phyloP scores from a whole-genome alignment of 176 grass and related monocot genomes.

The Cymbopogon citratus region DNA sequence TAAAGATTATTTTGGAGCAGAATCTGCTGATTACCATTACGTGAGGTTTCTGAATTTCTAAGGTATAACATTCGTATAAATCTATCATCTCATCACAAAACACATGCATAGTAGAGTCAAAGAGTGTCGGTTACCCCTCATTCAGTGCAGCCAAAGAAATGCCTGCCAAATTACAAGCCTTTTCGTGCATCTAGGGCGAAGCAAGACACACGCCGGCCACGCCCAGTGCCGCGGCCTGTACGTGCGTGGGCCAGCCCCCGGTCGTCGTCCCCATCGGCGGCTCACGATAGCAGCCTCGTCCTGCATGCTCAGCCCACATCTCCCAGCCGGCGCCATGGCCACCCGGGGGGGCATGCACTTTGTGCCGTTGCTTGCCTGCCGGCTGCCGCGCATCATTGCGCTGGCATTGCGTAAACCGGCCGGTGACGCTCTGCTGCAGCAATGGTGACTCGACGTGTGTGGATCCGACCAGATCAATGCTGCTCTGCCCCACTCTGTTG shows the following conservation, averaged over 20 bases:
- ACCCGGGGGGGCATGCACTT: constrained; percentile 1
- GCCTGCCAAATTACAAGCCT: neutral
- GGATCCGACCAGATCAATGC: constrained; percentile 33
- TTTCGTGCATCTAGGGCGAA: neutral
- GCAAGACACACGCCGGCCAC: neutral
- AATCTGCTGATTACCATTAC: too few species aligned
- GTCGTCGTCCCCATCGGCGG: constrained; percentile 16
- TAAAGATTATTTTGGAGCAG: too few species aligned
- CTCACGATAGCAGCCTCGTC: neutral
- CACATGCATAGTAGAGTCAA: too few species aligned
- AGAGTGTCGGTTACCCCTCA: neutral
- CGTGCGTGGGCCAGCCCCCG: neutral
- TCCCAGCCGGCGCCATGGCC: constrained; percentile 14
- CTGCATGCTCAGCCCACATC: constrained; percentile 4
- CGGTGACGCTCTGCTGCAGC: neutral
- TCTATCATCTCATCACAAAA: too few species aligned
- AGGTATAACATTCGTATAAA: too few species aligned
- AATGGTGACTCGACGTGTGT: constrained; percentile 1
- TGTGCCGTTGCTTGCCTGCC: neutral
- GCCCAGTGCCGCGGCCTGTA: neutral
- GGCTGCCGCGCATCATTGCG: constrained; percentile 6
- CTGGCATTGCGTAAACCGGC: neutral
- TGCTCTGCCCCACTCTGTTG: neutral
- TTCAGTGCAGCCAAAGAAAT: neutral
- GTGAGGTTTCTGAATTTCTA: too few species aligned